Percentiles rank a stretch among this genome's conserved stretches.
Evolutionary conservation across 164 flowering plant species (phyloP).

Genomic region (Tetracentron sinense): DNA sequence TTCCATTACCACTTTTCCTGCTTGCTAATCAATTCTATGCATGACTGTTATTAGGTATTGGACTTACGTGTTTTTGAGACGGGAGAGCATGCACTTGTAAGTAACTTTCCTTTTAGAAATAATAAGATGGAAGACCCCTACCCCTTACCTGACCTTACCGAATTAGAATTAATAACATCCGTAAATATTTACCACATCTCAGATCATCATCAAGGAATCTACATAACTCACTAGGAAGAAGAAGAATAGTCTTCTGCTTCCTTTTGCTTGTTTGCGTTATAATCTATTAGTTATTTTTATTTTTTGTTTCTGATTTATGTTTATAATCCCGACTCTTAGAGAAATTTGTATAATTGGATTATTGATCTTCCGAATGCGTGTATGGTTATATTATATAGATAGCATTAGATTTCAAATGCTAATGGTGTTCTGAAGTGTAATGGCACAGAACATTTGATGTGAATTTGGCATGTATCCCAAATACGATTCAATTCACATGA

Average conservation of each 20-base stretch:
- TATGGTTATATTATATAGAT: too few relatives aligned
- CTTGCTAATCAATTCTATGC: background rate
- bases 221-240: too few relatives aligned
- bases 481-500: background rate
- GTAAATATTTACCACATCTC: too few relatives aligned
- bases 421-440: background rate
- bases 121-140: too few relatives aligned
- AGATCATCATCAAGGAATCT: too few relatives aligned
- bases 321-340: too few relatives aligned
- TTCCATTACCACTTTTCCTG: background rate
- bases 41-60: constrained; percentile 53
- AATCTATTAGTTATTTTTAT: background rate
- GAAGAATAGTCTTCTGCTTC: constrained; percentile 2
- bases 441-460: constrained; percentile 2
- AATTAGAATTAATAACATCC: too few relatives aligned
- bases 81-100: constrained; percentile 88
- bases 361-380: too few relatives aligned
- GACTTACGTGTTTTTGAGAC: constrained; percentile 82
- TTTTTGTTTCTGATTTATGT: background rate
- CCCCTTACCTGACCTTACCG: too few relatives aligned
- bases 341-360: too few relatives aligned
- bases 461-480: background rate
- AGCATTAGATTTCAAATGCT: background rate
- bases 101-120: constrained; percentile 27
- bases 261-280: background rate